Evolutionary conservation across 2,329 filamentous ascomycete genomes (phyloP).

Genomic region (Aspergillus sp.): DNA sequence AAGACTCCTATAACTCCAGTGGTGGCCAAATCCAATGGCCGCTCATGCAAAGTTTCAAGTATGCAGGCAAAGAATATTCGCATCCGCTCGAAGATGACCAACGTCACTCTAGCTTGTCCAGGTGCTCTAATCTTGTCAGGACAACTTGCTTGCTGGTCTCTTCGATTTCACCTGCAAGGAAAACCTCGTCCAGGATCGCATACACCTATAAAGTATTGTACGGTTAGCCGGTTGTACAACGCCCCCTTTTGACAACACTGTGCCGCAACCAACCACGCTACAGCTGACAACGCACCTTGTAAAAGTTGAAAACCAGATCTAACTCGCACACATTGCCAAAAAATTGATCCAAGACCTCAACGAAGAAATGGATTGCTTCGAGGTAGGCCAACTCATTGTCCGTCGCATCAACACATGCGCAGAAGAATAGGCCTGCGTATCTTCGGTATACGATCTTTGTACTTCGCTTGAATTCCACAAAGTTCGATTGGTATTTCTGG

Average conservation of each 20-base stretch:
- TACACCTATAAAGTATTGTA: conserved; percentile 67
- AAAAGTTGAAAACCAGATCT: conserved; percentile 79
- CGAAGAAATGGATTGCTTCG: conserved; percentile 98
- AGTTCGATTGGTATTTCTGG: conserved; percentile 99
- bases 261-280: background rate
- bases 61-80: conserved; percentile 3
- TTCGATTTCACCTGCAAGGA: conserved; percentile 95
- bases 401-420: conserved; percentile 97
- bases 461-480: conserved; percentile 75
- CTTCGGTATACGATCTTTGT: conserved; percentile 97
- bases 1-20: conserved; percentile 26
- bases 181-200: conserved; percentile 97
- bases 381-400: conserved; percentile 97
- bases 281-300: conserved; percentile 56
- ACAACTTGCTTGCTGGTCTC: conserved; percentile 99
- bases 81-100: background rate
- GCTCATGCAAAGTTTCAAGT: conserved; percentile 23
- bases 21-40: conserved; percentile 25
- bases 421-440: conserved; percentile 98
- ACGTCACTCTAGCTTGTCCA: conserved; percentile 88
- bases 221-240: conserved; percentile 17
- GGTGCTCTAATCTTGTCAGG: conserved; percentile 86
- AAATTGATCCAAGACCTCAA: conserved; percentile 97
- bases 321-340: conserved; percentile 99
- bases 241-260: background rate